Evolutionary conservation across 2,329 filamentous ascomycete species (phyloP).

Genomic region (Botrytis sinoallii): DNA sequence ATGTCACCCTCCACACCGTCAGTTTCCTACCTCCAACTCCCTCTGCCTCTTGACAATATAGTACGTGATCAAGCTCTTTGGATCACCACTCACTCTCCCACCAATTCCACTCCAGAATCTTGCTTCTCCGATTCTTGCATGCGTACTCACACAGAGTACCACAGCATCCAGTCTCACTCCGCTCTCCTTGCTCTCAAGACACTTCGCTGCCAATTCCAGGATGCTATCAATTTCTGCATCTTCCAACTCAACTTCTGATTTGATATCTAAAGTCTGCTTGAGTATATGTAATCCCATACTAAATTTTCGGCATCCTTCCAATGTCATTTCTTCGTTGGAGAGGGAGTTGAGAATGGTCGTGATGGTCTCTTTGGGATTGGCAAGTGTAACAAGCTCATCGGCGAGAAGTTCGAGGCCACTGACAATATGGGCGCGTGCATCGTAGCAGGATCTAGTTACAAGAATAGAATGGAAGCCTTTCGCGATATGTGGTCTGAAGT

Average conservation of each 20-base stretch:
- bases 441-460: constrained; percentile 61
- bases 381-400: constrained; percentile 66
- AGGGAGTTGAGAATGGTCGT: constrained; percentile 52
- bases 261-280: constrained; percentile 51
- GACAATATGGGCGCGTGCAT: constrained; percentile 68
- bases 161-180: constrained; percentile 73
- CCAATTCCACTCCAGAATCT: constrained; percentile 67
- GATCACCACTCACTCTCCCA: constrained; percentile 61
- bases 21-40: constrained; percentile 41
- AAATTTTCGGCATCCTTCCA: constrained; percentile 51
- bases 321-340: constrained; percentile 42
- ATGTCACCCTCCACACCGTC: background rate
- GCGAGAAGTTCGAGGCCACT: constrained; percentile 71
- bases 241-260: constrained; percentile 45
- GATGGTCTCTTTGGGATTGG: constrained; percentile 59
- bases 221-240: constrained; percentile 52
- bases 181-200: constrained; percentile 58
- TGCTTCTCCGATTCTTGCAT: constrained; percentile 57
- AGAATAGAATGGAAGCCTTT: constrained; percentile 66
- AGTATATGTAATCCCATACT: constrained; percentile 64
- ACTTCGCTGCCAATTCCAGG: constrained; percentile 51
- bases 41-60: constrained; percentile 72
- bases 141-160: constrained; percentile 71
- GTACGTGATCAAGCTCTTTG: constrained; percentile 75
- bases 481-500: constrained; percentile 65